Percentiles rank a stretch among this genome's conserved stretches.
Conservation (phyloP, 768 basidiomycete genomes). For the Tephrocybe sp. region DNA sequence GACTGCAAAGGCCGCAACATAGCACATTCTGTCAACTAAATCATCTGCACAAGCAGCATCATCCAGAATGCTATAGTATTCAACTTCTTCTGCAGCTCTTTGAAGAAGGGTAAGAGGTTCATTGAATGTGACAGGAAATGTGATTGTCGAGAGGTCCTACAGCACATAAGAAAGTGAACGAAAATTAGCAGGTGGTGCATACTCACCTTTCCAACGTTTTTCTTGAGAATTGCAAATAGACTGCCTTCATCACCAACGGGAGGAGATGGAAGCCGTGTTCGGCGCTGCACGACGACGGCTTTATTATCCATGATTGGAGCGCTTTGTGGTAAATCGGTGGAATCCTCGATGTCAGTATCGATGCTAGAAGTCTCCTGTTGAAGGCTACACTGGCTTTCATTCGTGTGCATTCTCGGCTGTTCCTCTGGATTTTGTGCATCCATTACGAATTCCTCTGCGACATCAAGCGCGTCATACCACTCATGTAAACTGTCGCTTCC, state of each 20-base stretch:
- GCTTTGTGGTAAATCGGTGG: background rate
- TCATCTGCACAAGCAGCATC: slow-evolving; percentile 59
- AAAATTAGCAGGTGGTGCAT: background rate
- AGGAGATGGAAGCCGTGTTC: slow-evolving; percentile 58
- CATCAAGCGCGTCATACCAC: slow-evolving; percentile 80
- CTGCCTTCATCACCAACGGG: slow-evolving; percentile 76
- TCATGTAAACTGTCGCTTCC: slow-evolving; percentile 52
- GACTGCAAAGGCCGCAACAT: slow-evolving; percentile 81
- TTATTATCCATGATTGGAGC: slow-evolving; percentile 5
- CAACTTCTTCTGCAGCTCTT: slow-evolving; percentile 78
- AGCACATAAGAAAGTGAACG: slow-evolving; percentile 2
- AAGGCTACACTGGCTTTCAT: slow-evolving; percentile 37
- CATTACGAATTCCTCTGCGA: slow-evolving; percentile 69
- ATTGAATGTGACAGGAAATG: slow-evolving; percentile 88
- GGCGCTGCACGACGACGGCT: slow-evolving; percentile 35
- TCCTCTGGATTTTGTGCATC: slow-evolving; percentile 42
- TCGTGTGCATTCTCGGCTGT: slow-evolving; percentile 35
- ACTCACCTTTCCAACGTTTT: slow-evolving; percentile 81
- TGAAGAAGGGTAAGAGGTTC: slow-evolving; percentile 85
- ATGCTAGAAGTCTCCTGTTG: slow-evolving; percentile 46
- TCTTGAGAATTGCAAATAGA: slow-evolving; percentile 78
- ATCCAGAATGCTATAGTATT: slow-evolving; percentile 69
- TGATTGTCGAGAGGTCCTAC: slow-evolving; percentile 78
- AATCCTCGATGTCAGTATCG: slow-evolving; percentile 48
- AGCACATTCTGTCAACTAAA: slow-evolving; percentile 65